Base-by-base conservation (phyloP, 805 yeast genomes). In the Yamadazyma paraphyllophila region DNA sequence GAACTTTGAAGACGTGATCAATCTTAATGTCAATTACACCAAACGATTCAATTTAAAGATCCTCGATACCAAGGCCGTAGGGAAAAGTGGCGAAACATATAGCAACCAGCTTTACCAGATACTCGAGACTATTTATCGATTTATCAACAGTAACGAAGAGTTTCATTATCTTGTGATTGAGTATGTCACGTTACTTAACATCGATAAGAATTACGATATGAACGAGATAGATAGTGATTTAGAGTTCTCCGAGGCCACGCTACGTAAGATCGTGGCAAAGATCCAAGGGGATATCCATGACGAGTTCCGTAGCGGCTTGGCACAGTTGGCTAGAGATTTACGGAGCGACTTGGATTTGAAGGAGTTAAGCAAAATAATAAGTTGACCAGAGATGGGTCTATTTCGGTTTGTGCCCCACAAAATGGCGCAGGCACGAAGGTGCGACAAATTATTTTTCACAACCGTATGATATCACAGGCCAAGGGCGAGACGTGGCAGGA, bases 291-390 rank as follows among this genome's bases (percentile, higher is more conserved):
- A 52, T 24, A 62, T 65, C 44, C 76, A 63, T 64, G 62, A 60
- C 30, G 70, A 67, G 15, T 83, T 78, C 55, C 72, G 73, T 45
- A 63, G 63, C 2, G 62, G 65, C 15, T 52, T 76, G 34, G 67
- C 66, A 33, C 53, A 61, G 2, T 76, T 83, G 45, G 69, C 73
- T 0, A 71, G 64, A 36, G 88, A 82, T 53, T 62, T 85, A 44
- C 69, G 72, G n/a, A 60, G 66, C 24, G 88, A 83, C 51, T 61
- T 69, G 9, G 78, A 74, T 20, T 56, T 84, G 42, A 66, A 73
- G 42, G 76, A 65, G 41, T 65, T 85, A 24, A 50, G 55, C 14
- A 47, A 48, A 27, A 34, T 47, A 12, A 47, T 52, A 10, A 36
- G 17, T 10, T 16, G 6, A 20, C 6, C 6, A n/a, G n/a, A n/a